A percentile compares a stretch with the other conserved stretches of the same genome.
Conservation (phyloP, 2,329 filamentous ascomycete species). For the Erysiphe pulchra region DNA sequence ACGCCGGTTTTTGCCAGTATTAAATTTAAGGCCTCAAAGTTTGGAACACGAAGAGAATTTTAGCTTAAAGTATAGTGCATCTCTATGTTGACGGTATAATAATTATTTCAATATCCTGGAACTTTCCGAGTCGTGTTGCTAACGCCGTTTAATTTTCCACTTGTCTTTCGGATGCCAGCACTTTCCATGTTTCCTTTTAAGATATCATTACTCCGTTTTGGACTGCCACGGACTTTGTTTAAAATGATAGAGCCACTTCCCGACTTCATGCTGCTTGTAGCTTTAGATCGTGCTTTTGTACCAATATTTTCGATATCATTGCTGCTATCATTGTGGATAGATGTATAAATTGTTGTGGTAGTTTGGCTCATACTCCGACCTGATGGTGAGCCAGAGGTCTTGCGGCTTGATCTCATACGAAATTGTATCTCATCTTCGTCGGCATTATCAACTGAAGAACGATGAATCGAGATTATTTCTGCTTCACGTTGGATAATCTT, state of each 20-base stretch:
- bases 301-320: slow-evolving; percentile 50
- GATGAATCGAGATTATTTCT: slow-evolving; percentile 34
- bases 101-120: slow-evolving; percentile 3
- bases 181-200: slow-evolving; percentile 25
- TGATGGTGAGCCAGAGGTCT: slow-evolving; percentile 32
- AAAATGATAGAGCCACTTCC: slow-evolving; percentile 21
- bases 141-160: slow-evolving; percentile 35
- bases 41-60: too few relatives aligned
- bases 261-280: slow-evolving; percentile 29
- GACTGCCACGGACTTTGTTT: slow-evolving; percentile 35
- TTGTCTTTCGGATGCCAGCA: slow-evolving; percentile 35
- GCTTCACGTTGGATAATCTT: slow-evolving; percentile 25
- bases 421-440: slow-evolving; percentile 48
- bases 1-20: too few relatives aligned
- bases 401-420: slow-evolving; percentile 43
- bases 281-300: slow-evolving; percentile 19
- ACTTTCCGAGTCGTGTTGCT: slow-evolving; percentile 14
- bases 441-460: slow-evolving; percentile 38
- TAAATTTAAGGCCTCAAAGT: too few relatives aligned
- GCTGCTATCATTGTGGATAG: slow-evolving; percentile 40
- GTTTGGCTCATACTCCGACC: slow-evolving; percentile 42
- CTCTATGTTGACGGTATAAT: too few relatives aligned
- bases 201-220: slow-evolving; percentile 24
- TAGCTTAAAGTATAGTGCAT: too few relatives aligned
- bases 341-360: slow-evolving; percentile 38